Conservation (phyloP, 371 early-diverging fungal genomes). For the Mortierella sp. region DNA sequence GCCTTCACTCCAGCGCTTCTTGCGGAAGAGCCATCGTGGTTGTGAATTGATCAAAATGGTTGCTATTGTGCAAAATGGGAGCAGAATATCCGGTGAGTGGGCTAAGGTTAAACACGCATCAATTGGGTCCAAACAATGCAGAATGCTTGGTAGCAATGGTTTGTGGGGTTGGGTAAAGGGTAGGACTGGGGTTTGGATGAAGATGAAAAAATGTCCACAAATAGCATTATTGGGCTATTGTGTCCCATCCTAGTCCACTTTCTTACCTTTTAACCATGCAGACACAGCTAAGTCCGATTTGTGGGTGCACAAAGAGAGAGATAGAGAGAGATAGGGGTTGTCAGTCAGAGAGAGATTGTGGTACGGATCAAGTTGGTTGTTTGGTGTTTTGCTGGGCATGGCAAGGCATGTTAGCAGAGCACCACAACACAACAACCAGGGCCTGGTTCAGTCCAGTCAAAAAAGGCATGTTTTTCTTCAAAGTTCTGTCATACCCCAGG, state of each 20-base stretch:
- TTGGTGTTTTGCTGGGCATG: not conserved
- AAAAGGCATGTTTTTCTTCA: too few species aligned
- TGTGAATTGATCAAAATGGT: slow-evolving; percentile 54
- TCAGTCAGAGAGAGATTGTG: too few species aligned
- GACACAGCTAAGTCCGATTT: slow-evolving; percentile 27
- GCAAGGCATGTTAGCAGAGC: too few species aligned
- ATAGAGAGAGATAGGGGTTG: too few species aligned
- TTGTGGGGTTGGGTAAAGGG: too few species aligned
- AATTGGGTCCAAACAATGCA: too few species aligned
- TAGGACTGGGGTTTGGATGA: too few species aligned
- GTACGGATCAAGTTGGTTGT: not conserved
- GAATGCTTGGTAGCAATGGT: too few species aligned
- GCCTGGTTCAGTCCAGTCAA: too few species aligned
- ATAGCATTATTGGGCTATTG: not conserved
- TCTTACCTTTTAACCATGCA: slow-evolving; percentile 51
- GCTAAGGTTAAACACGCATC: too few species aligned
- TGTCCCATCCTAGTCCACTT: not conserved
- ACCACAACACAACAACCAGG: too few species aligned
- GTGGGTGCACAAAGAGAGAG: not conserved
- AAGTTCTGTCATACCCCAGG: slow-evolving; percentile 33
- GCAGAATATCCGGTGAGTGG: not conserved
- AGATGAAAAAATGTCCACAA: too few species aligned
- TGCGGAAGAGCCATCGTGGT: slow-evolving; percentile 54
- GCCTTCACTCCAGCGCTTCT: slow-evolving; percentile 52
- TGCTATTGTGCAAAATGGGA: slow-evolving; percentile 9